Evolutionary conservation across 1,284 basidiomycete species (phyloP).

Genomic region (Phlebopus sp.): DNA sequence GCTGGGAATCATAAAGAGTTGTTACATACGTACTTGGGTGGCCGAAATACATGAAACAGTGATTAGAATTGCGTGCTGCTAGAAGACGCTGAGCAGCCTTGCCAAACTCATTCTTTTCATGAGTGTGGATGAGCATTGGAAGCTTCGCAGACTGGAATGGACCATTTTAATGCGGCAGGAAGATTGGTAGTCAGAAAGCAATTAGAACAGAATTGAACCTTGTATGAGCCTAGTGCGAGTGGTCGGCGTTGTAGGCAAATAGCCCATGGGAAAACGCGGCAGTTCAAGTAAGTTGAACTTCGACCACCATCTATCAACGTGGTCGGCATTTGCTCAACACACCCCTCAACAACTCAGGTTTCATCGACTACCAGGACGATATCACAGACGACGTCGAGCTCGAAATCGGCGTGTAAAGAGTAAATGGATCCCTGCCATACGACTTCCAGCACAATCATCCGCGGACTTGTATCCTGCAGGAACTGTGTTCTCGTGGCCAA

Average conservation of each 20-base stretch:
- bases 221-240: too few relatives aligned
- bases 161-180: too few relatives aligned
- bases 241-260: too few relatives aligned
- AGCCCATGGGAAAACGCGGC: too few relatives aligned
- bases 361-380: background rate
- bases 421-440: too few relatives aligned
- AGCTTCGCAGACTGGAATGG: background rate
- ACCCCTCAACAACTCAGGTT: background rate
- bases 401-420: too few relatives aligned
- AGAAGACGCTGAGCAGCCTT: background rate
- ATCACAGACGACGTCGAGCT: background rate
- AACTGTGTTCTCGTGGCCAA: too few relatives aligned
- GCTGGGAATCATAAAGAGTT: background rate
- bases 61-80: background rate
- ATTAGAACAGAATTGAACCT: too few relatives aligned
- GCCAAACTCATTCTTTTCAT: background rate
- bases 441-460: background rate
- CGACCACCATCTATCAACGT: background rate
- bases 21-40: background rate
- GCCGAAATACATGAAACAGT: background rate
- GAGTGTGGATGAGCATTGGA: background rate
- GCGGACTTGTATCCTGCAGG: background rate
- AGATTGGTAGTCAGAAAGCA: too few relatives aligned
- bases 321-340: too few relatives aligned
- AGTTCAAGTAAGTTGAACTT: background rate